phyloP scores from a whole-genome alignment of 2,329 filamentous ascomycete species.

The Arthrobotrys megalospora region DNA sequence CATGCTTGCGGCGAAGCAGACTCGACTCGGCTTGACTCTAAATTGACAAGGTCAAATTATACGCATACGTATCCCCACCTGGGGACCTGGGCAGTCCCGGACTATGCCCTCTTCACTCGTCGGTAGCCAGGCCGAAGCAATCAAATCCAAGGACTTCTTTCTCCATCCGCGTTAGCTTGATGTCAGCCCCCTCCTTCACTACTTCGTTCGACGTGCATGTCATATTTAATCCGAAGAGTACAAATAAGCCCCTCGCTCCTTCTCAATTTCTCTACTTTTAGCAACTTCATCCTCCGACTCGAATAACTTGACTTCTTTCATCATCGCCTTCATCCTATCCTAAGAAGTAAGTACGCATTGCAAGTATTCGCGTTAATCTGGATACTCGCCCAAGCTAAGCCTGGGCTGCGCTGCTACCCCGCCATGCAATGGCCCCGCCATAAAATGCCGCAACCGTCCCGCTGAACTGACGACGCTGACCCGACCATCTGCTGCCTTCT shows the following conservation, averaged over 20 bases:
- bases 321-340: constrained; percentile 1
- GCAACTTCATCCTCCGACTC: constrained; percentile 31
- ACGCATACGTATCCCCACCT: not conserved
- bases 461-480: constrained; percentile 26
- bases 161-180: constrained; percentile 38
- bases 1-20: not conserved
- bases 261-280: constrained; percentile 31
- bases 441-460: constrained; percentile 46
- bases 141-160: constrained; percentile 6
- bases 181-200: constrained; percentile 41
- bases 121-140: constrained; percentile 19
- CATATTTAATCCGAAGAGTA: constrained; percentile 7
- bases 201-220: not conserved
- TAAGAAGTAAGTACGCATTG: not conserved
- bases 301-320: not conserved
- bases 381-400: not conserved
- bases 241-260: constrained; percentile 44
- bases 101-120: constrained; percentile 2
- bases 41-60: too few species aligned
- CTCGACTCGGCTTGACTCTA: not conserved
- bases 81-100: not conserved
- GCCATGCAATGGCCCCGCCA: constrained; percentile 18
- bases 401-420: constrained; percentile 23
- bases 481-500: constrained; percentile 15
- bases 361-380: not conserved